Percentiles rank a stretch among this genome's conserved stretches.
phyloP scores from a whole-genome alignment of 371 early-diverging fungal genomes.

The Entomophthora muscae region DNA sequence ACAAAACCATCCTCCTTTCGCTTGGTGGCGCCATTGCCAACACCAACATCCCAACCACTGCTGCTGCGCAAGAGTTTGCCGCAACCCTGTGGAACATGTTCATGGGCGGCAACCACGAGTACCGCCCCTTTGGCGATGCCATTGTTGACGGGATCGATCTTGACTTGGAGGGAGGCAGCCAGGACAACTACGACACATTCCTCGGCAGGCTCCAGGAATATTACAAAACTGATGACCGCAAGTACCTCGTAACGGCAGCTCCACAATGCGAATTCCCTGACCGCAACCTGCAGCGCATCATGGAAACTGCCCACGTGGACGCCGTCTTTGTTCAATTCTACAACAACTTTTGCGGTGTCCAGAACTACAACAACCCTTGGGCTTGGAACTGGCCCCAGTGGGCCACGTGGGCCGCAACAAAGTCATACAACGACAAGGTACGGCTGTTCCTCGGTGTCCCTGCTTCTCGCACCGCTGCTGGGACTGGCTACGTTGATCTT shows the following conservation, averaged over 20 bases:
- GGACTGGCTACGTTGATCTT: slow-evolving; percentile 28
- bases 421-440: slow-evolving; percentile 33
- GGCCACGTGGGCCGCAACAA: slow-evolving; percentile 32
- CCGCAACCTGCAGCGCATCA: slow-evolving; percentile 11
- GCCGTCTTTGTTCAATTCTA: slow-evolving; percentile 53
- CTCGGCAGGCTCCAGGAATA: slow-evolving; percentile 22
- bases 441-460: slow-evolving; percentile 40
- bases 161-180: slow-evolving; percentile 44
- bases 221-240: slow-evolving; percentile 15
- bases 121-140: slow-evolving; percentile 40
- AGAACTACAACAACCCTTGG: slow-evolving; percentile 16
- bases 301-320: slow-evolving; percentile 16
- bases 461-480: slow-evolving; percentile 33
- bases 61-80: slow-evolving; percentile 32
- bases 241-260: slow-evolving; percentile 45
- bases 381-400: slow-evolving; percentile 37
- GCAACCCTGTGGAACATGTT: slow-evolving; percentile 41
- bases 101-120: slow-evolving; percentile 23
- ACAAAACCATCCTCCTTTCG: slow-evolving; percentile 38
- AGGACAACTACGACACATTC: slow-evolving; percentile 27
- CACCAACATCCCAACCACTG: slow-evolving; percentile 27
- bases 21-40: slow-evolving; percentile 50
- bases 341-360: slow-evolving; percentile 36
- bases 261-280: slow-evolving; percentile 57
- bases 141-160: slow-evolving; percentile 47